Base-by-base conservation (phyloP, 805 yeast genomes). In the Candida verbasci region DNA sequence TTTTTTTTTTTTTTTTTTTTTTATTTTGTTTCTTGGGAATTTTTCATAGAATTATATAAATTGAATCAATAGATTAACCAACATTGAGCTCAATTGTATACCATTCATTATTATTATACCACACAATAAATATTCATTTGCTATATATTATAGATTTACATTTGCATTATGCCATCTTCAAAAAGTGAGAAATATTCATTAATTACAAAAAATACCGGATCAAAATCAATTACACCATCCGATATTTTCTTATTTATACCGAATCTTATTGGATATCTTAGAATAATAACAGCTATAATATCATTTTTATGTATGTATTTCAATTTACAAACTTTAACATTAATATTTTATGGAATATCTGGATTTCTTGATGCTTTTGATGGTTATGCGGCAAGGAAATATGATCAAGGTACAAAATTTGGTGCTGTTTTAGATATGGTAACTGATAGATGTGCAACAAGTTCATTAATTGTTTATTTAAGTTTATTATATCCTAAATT, bases 371-470 rank as follows among this genome's bases (percentile, higher is more conserved):
- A 93, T 61, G 99, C 99, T 0, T 76, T 88, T 40, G 99, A 93
- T 58, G 99, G 99, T 3, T 80, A 82, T 38, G 95, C 96, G 39
- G 99, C 99, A 4, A 74, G 99, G 45, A 74, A 74, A 51, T 86
- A 72, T 57, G 78, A 85, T 56, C 99, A 93, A 60, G 82, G 95
- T 11, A 86, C 97, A 22, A 75, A 78, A 47, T 86, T 87, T 48
- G 99, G 99, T 24, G 97, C 98, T 14, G 95, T 94, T 15, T 73
- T 93, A 49, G 99, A 93, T 61, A 93, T 93, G 99, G 97, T 93
- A 22, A 91, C 98, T 14, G 99, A 93, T 59, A 74, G 99, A 55
- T 93, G 97, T 57, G 89, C 98, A 10, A 93, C 99, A 0, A 78
- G 95, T 10, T 83, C 96, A n/a, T 72, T 93, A 52, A 80, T 93